Base-by-base conservation (phyloP, 148 eudicot species). In the Chenopodium album region DNA sequence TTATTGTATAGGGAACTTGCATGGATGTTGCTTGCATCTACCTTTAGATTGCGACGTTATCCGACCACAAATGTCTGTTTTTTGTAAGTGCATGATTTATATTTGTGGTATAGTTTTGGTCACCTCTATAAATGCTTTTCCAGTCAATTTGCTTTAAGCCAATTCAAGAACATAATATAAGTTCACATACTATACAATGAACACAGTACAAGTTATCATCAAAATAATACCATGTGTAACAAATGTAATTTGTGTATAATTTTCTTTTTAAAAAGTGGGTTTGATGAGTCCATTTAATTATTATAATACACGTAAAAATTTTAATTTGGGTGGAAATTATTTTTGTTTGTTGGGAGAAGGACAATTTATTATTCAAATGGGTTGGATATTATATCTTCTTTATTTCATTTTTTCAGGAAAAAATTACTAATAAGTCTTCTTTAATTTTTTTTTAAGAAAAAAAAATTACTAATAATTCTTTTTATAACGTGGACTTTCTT, bases 1-100 rank as follows among this genome's bases (percentile, higher is more conserved):
- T 72, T 72, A 19, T 20, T 10, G 29, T 72, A 46, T 72, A 29
- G 76, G 54, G 76, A 72, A 72, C 76, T 72, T 72, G 76, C 76
- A 41, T 46, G 76, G 76, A 72, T 72, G 76, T 72, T 46, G 71
- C 71, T 29, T 31, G 19, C 19, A 67, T 8, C 71, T 13, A 41
- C 71, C 37, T 29, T 29, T 12, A 67, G 17, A 12, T 29, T 65
- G 32, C 4, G 70, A 68, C 71, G 31, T 68, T 31, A 19, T 22
- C 65, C 9, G 44, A 41, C 65, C 26, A 22, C 62, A 56, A 20
- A 7, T 22, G 23, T 22, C 22, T 22, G 10, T 62, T 26, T 60
- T 16, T 14, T 2, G 17, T 4, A 4, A 56, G 9, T 62, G 65
- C 23, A 6, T 56, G 26, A 20, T 62, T 62, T 4, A 4, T 5